A percentile compares a stretch with the other conserved stretches of the same genome.
Conservation (phyloP, 1,284 basidiomycete species). For the Ceratobasidium sp. region DNA sequence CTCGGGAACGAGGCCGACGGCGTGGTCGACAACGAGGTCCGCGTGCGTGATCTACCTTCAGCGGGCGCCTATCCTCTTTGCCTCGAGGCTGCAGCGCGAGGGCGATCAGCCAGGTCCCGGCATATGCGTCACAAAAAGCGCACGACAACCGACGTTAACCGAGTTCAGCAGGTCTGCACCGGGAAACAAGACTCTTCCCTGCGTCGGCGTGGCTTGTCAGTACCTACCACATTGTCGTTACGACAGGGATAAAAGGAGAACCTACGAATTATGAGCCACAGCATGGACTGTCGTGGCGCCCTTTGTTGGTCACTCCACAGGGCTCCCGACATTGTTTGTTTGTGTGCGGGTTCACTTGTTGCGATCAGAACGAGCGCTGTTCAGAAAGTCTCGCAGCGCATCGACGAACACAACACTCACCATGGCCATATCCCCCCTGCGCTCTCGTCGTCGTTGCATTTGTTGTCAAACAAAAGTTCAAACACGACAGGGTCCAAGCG, state of each 20-base stretch:
- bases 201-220: slow-evolving; percentile 6
- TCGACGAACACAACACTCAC: background rate
- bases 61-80: slow-evolving; percentile 22
- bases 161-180: slow-evolving; percentile 21
- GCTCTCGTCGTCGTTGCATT: slow-evolving; percentile 18
- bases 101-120: background rate
- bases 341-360: background rate
- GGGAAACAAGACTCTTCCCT: background rate
- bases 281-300: background rate
- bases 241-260: background rate
- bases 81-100: slow-evolving; percentile 26
- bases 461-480: slow-evolving; percentile 25
- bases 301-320: slow-evolving; percentile 19
- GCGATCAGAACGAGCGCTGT: background rate
- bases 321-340: slow-evolving; percentile 14
- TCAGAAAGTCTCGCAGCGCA: background rate
- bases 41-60: background rate
- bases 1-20: background rate
- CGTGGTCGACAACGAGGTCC: slow-evolving; percentile 16
- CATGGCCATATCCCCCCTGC: background rate
- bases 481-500: slow-evolving; percentile 10
- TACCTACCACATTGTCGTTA: background rate
- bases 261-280: background rate
- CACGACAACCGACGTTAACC: slow-evolving; percentile 16
- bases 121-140: slow-evolving; percentile 24